phyloP scores from a whole-genome alignment of 345 rosid species.

The Eutrema yunnanense region DNA sequence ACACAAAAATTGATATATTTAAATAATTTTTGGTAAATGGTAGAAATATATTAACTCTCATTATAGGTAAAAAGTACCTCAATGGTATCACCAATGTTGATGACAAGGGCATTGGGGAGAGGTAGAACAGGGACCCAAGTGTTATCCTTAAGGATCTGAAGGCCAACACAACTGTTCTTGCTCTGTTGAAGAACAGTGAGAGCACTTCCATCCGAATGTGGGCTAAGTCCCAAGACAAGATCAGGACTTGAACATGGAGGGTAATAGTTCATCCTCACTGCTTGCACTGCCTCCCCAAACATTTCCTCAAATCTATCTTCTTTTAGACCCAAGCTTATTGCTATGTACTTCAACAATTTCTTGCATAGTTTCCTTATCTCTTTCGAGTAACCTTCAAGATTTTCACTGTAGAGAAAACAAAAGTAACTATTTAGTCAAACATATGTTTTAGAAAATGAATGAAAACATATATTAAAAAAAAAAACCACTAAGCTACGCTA shows the following conservation, averaged over 20 bases:
- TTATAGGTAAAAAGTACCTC: slow-evolving; percentile 38
- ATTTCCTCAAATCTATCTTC: slow-evolving; percentile 53
- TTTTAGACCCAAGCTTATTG: slow-evolving; percentile 58
- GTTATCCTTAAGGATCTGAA: slow-evolving; percentile 73
- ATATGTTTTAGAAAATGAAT: background rate
- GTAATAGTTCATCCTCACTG: slow-evolving; percentile 96
- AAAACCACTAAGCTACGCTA: background rate
- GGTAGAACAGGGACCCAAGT: slow-evolving; percentile 66
- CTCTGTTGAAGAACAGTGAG: slow-evolving; percentile 85
- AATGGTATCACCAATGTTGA: slow-evolving; percentile 88
- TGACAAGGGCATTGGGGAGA: slow-evolving; percentile 60
- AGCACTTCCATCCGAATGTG: slow-evolving; percentile 98
- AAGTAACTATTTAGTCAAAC: background rate
- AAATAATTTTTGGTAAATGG: background rate
- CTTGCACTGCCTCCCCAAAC: slow-evolving; percentile 83
- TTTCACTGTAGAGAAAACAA: slow-evolving; percentile 40
- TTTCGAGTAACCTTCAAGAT: slow-evolving; percentile 57
- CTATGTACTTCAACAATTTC: slow-evolving; percentile 51
- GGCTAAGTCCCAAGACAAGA: slow-evolving; percentile 93
- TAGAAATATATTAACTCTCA: background rate
- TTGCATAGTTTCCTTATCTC: slow-evolving; percentile 63
- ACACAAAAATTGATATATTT: background rate
- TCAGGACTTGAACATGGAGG: slow-evolving; percentile 95
- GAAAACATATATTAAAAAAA: background rate
- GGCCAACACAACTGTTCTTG: slow-evolving; percentile 59